Conservation (phyloP, 129 eudicot genomes). For the Ambrosia artemisiifolia region DNA sequence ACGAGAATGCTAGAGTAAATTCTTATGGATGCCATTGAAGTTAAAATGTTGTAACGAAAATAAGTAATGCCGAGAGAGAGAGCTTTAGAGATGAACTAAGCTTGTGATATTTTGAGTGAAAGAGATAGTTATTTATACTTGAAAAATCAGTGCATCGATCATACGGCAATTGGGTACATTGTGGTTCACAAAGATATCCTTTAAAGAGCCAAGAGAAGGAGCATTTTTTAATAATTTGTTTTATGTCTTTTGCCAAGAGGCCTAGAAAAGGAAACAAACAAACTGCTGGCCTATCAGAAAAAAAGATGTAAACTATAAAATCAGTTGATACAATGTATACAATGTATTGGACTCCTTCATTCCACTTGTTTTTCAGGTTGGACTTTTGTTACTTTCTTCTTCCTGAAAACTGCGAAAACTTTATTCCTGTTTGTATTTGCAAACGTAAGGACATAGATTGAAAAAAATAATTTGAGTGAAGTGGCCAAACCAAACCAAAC, state of each 20-base stretch:
- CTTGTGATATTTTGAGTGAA: background rate
- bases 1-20: background rate
- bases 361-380: too few relatives aligned
- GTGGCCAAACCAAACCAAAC: too few relatives aligned
- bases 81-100: too few relatives aligned
- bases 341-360: too few relatives aligned
- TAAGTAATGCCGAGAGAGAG: background rate
- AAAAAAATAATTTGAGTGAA: too few relatives aligned
- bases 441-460: too few relatives aligned
- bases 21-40: constrained; percentile 4
- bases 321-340: too few relatives aligned
- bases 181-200: background rate
- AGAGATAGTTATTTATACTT: background rate
- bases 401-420: too few relatives aligned
- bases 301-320: too few relatives aligned
- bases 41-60: background rate
- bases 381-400: too few relatives aligned
- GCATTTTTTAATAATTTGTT: background rate
- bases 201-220: background rate
- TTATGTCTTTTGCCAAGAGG: background rate
- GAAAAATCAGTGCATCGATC: background rate
- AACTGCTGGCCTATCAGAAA: too few relatives aligned
- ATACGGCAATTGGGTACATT: background rate
- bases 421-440: too few relatives aligned
- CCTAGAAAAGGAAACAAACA: background rate